Base-by-base conservation (phyloP, 768 basidiomycete species). In the Cystobasidium tubakii region DNA sequence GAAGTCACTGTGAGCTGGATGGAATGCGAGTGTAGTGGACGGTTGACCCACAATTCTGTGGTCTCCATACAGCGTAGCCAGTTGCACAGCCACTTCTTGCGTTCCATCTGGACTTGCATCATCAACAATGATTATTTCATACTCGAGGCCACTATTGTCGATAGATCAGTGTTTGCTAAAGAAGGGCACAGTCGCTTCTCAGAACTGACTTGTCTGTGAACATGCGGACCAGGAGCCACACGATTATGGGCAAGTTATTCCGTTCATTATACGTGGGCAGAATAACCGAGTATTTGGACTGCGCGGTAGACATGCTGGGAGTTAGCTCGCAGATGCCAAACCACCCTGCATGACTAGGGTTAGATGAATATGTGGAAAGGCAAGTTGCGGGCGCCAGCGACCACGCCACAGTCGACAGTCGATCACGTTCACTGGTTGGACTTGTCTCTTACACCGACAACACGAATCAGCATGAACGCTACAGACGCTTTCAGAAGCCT, bases 181-280 rank as follows among this genome's bases (percentile, higher is more conserved):
- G n/a, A n/a, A n/a, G n/a, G n/a, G n/a, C n/a, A n/a, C n/a, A n/a
- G n/a, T n/a, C n/a, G n/a, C n/a, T n/a, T n/a, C n/a, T n/a, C 12
- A 19, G 62, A 21, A 77, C 89, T 79, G 80, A 92, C 92, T 91
- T 84, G 79, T 90, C 86, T 62, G 83, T 81, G 76, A 95, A 94
- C 1, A 87, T 87, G 74, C 85, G 88, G 15, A 89, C 89, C 62
- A 95, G 83, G 1, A 95, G 83, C 90, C 91, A 94, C 36, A 92
- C 80, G 74, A 94, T 89, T 67, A 95, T 86, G 0, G 92, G 92
- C 21, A 95, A 82, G 79, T 95, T 94, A 82, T 89, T 91, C 79
- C 92, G 87, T 80, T 94, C 92, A 80, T 95, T 93, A 82, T 94
- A 95, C 0, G 92, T 95, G 34, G 92, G 92, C 0, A 95, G 85